Conservation (phyloP, 805 yeast species). For the Maudiozyma serrabonitensis region DNA sequence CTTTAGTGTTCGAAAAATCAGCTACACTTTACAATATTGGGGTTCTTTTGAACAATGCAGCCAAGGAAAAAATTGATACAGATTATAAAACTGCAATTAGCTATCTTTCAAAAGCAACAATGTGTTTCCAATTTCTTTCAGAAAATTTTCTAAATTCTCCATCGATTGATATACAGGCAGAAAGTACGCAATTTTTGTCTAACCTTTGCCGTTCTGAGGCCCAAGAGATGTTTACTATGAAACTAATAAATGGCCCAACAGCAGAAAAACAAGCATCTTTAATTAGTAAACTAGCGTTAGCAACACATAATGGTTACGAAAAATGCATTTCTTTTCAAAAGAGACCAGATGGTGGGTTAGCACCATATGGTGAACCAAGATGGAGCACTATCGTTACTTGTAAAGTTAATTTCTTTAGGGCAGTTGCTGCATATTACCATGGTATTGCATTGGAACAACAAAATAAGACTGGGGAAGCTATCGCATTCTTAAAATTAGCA, state of each 20-base stretch:
- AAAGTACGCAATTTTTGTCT: constrained; percentile 53
- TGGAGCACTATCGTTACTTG: constrained; percentile 47
- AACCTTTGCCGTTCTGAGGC: constrained; percentile 75
- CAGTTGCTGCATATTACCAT: constrained; percentile 53
- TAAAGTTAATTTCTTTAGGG: constrained; percentile 46
- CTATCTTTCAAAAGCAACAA: constrained; percentile 65
- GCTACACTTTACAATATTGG: constrained; percentile 72
- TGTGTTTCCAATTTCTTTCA: constrained; percentile 59
- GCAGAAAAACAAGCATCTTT: constrained; percentile 51
- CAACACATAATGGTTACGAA: constrained; percentile 48
- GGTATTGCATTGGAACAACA: constrained; percentile 44
- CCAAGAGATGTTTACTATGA: constrained; percentile 71
- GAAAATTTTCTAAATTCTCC: constrained; percentile 89
- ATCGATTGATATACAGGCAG: constrained; percentile 60
- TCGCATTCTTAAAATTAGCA: constrained; percentile 53
- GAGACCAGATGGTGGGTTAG: constrained; percentile 25
- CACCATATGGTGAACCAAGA: constrained; percentile 32
- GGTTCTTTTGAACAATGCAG: constrained; percentile 46
- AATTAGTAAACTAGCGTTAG: constrained; percentile 63
- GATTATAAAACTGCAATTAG: constrained; percentile 52
- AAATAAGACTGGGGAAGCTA: constrained; percentile 64
- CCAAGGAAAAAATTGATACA: constrained; percentile 31
- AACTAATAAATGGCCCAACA: constrained; percentile 36
- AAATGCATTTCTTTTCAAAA: constrained; percentile 40
- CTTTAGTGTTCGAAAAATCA: constrained; percentile 86